phyloP scores from a whole-genome alignment of 306 rosid genomes.

The Trichosanthes cucumerina region DNA sequence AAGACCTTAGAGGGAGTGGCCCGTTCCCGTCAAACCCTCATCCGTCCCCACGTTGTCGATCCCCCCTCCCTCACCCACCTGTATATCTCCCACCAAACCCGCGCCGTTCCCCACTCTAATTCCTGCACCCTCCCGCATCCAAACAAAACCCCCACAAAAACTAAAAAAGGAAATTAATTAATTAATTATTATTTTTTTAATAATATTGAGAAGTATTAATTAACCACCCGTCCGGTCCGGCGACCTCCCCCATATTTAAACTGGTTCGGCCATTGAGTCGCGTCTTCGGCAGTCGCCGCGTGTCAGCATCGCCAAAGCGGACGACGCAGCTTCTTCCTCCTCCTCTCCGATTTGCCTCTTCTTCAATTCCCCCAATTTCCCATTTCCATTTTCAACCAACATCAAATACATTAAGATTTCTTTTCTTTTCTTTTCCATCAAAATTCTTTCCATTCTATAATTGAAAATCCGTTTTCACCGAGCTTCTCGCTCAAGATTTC shows the following conservation, averaged over 20 bases:
- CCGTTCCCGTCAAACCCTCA: neutral
- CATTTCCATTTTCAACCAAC: neutral
- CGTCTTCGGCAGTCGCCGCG: slow-evolving; percentile 7
- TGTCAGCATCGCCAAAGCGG: neutral
- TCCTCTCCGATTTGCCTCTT: neutral
- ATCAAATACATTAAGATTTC: neutral
- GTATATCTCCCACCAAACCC: neutral
- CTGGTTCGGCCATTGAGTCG: neutral
- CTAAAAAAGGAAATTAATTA: neutral
- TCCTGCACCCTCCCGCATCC: slow-evolving; percentile 23
- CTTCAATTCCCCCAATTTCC: neutral
- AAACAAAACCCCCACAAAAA: neutral
- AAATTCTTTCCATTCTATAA: neutral
- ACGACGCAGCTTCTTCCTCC: neutral
- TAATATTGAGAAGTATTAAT: neutral
- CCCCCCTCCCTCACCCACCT: neutral
- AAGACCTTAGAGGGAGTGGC: neutral
- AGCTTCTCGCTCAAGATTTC: neutral
- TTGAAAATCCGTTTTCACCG: neutral
- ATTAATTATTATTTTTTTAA: neutral
- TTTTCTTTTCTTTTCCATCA: neutral
- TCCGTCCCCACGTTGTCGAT: slow-evolving; percentile 17
- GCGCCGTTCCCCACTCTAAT: slow-evolving; percentile 8
- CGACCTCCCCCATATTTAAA: slow-evolving; percentile 4
- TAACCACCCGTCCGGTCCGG: slow-evolving; percentile 5